Base-by-base conservation (phyloP, 2,329 filamentous ascomycete genomes). In the Hypoxylon sp. region DNA sequence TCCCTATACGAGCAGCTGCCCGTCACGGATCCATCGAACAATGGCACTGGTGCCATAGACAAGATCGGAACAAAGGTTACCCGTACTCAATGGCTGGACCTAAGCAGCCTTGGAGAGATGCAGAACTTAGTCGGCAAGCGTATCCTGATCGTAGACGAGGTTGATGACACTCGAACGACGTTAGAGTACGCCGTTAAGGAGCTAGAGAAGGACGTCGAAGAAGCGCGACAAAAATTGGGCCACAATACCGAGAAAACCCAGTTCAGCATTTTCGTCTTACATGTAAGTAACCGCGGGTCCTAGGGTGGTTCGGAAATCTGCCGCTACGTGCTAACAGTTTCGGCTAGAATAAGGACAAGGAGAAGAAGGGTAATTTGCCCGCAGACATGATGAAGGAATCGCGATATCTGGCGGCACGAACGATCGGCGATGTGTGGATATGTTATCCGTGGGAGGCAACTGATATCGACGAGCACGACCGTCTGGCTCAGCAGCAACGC, bases 371-470 rank as follows among this genome's bases (percentile, higher is more conserved):
- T 59, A 82, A 82, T 19, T 85, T 99, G 62, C 94, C 96, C 10
- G 77, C 88, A 19, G 90, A 93, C 38, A 93, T 98, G 87, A 85
- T 95, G 71, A 82, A 86, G 43, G 82, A 89, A 60, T 87, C 87
- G 63, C 86, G 91, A 75, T 99, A 99, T 82, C 81, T 92, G 73
- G 96, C 96, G 21, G 93, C 96, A 21, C 85, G 91, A 77, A 98
- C 95, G 5, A 92, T 97, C 32, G 88, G 87, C n/a, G 95, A 99
- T 81, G 91, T 94, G 72, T 99, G 96, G 96, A 98, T 98, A 79
- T 97, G 93, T 86, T 99, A 99, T 82, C 96, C 96, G 14, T 99
- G 96, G 96, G 96, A 98, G 84, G 96, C 96, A 46, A 91, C 82
- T 34, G 93, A 98, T 79, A 98, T 98, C 77, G 93, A 97, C 28